A percentile compares a stretch with the other conserved stretches of the same genome.
Conservation (phyloP, 345 rosid genomes). For the Sapria himalayana region DNA sequence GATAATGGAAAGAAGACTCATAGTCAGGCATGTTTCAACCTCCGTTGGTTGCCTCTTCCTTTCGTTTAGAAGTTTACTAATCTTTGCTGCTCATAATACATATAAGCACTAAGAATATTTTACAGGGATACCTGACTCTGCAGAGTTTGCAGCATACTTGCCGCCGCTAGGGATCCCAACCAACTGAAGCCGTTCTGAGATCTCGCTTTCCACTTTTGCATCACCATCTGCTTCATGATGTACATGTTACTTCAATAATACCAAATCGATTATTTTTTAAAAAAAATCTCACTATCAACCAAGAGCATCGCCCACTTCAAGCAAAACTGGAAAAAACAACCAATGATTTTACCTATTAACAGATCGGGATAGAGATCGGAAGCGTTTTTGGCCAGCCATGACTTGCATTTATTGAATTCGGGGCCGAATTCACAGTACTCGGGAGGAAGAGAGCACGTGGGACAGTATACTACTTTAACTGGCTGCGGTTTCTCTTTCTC, state of each 20-base stretch:
- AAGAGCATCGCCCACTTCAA: neutral
- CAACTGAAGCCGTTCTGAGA: constrained; percentile 49
- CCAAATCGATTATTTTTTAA: neutral
- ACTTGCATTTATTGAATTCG: constrained; percentile 79
- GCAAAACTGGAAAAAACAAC: neutral
- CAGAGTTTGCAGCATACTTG: constrained; percentile 27
- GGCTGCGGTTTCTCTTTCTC: constrained; percentile 69
- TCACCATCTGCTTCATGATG: constrained; percentile 23
- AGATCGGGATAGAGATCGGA: constrained; percentile 81
- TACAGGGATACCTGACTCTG: too few relatives aligned
- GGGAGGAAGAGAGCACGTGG: constrained; percentile 56
- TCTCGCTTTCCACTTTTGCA: constrained; percentile 40
- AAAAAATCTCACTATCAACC: too few relatives aligned
- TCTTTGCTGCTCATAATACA: too few relatives aligned
- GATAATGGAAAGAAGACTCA: too few relatives aligned
- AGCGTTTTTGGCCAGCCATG: constrained; percentile 72
- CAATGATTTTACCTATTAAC: constrained; percentile 26
- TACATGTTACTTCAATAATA: neutral
- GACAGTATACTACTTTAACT: constrained; percentile 53
- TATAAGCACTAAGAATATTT: too few relatives aligned
- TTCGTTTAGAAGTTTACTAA: too few relatives aligned
- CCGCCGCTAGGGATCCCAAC: constrained; percentile 40
- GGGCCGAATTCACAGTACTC: constrained; percentile 96
- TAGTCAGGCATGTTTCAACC: too few relatives aligned
- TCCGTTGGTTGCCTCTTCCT: too few relatives aligned